A percentile compares a stretch with the other conserved stretches of the same genome.
Conservation (phyloP, 495 filamentous ascomycete genomes). For the Astrothelium macrocarpum region DNA sequence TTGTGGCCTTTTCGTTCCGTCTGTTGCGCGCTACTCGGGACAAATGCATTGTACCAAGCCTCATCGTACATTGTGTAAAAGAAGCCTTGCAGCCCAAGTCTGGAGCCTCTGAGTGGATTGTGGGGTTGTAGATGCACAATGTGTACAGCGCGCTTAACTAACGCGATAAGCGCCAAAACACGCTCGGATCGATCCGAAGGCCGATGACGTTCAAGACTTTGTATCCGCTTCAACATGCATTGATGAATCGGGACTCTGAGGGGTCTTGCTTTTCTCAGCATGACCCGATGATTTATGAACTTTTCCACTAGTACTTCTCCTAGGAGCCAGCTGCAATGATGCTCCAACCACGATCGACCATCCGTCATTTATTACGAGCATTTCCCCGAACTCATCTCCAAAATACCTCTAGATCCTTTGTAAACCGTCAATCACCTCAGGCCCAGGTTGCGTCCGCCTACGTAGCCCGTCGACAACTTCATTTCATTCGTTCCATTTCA, state of each 20-base stretch:
- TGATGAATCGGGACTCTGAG: neutral
- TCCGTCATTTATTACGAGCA: neutral
- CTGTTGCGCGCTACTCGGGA: constrained; percentile 43
- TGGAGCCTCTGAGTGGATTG: neutral
- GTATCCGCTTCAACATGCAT: neutral
- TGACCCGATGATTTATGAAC: neutral
- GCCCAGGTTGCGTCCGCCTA: constrained; percentile 12
- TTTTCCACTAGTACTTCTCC: neutral
- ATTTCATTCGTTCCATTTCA: constrained; percentile 26
- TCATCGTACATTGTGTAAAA: constrained; percentile 58
- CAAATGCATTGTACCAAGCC: constrained; percentile 57
- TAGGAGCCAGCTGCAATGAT: neutral
- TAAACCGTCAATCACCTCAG: neutral
- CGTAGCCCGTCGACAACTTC: constrained; percentile 27
- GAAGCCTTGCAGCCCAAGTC: neutral
- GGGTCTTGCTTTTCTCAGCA: neutral
- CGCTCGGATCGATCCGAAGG: constrained; percentile 3
- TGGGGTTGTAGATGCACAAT: neutral
- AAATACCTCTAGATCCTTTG: neutral
- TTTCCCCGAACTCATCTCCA: neutral
- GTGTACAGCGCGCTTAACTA: neutral
- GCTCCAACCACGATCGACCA: neutral
- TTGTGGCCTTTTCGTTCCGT: constrained; percentile 39
- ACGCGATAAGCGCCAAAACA: neutral
- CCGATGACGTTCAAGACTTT: constrained; percentile 2